Evolutionary conservation across 1,284 basidiomycete genomes (phyloP).

Genomic region (Entoloma clypeatum): DNA sequence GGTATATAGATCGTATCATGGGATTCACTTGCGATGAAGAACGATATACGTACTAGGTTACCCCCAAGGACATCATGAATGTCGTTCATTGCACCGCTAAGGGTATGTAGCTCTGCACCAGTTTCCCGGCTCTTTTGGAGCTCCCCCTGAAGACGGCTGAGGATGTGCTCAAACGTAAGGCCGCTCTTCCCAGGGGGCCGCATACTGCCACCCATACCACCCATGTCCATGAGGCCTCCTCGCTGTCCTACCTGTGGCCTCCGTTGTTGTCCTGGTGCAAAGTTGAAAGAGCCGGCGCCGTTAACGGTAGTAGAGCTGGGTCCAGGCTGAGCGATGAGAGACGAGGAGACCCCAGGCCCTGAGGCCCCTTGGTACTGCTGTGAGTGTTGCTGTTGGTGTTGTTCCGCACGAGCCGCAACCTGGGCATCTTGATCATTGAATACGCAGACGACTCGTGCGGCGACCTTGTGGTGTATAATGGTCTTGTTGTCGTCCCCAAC

Average conservation of each 20-base stretch:
- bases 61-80: slow-evolving; percentile 93
- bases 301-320: slow-evolving; percentile 22
- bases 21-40: slow-evolving; percentile 7
- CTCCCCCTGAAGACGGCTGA: slow-evolving; percentile 80
- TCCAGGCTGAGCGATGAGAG: slow-evolving; percentile 26
- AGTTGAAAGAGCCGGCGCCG: slow-evolving; percentile 27
- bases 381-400: slow-evolving; percentile 47
- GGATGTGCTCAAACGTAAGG: slow-evolving; percentile 80
- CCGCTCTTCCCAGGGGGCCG: slow-evolving; percentile 73
- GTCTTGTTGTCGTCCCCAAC: slow-evolving; percentile 98
- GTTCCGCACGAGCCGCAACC: slow-evolving; percentile 63
- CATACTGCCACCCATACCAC: slow-evolving; percentile 69
- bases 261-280: slow-evolving; percentile 38
- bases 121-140: slow-evolving; percentile 94
- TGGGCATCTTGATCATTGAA: slow-evolving; percentile 83
- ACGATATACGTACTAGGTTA: slow-evolving; percentile 53
- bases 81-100: slow-evolving; percentile 84
- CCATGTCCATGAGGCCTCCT: slow-evolving; percentile 64
- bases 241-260: slow-evolving; percentile 53
- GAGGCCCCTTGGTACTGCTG: slow-evolving; percentile 24
- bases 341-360: slow-evolving; percentile 18
- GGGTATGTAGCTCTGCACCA: slow-evolving; percentile 79
- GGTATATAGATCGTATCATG: slow-evolving; percentile 9
- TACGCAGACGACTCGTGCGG: slow-evolving; percentile 88
- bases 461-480: slow-evolving; percentile 97